phyloP scores from a whole-genome alignment of 2,329 filamentous ascomycete genomes.

The Camptophora hylomeconis region DNA sequence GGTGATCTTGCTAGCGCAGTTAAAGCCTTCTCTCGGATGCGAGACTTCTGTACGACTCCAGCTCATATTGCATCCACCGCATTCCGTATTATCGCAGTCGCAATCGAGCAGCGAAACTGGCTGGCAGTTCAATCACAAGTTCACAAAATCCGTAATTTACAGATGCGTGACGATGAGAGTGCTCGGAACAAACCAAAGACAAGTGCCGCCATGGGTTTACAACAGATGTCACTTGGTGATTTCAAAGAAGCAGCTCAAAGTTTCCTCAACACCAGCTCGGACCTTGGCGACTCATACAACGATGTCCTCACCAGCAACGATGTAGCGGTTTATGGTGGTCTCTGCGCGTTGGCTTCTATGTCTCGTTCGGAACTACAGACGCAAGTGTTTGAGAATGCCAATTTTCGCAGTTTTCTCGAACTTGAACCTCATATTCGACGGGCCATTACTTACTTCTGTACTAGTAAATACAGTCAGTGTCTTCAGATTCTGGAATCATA shows the following conservation, averaged over 20 bases:
- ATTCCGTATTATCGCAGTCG: slow-evolving; percentile 62
- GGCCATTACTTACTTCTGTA: slow-evolving; percentile 78
- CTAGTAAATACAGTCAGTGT: slow-evolving; percentile 77
- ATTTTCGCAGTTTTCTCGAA: slow-evolving; percentile 79
- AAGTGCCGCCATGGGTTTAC: slow-evolving; percentile 46
- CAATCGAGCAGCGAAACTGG: slow-evolving; percentile 69
- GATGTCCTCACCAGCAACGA: slow-evolving; percentile 73
- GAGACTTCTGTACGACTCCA: slow-evolving; percentile 72
- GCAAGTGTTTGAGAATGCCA: slow-evolving; percentile 63
- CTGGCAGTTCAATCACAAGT: slow-evolving; percentile 49
- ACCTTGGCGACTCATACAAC: slow-evolving; percentile 45
- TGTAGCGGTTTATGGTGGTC: slow-evolving; percentile 78
- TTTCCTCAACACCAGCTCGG: slow-evolving; percentile 53
- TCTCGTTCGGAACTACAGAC: slow-evolving; percentile 60
- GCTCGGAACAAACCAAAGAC: slow-evolving; percentile 52
- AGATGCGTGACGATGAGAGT: slow-evolving; percentile 44
- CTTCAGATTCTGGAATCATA: slow-evolving; percentile 71
- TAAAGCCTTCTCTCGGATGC: slow-evolving; percentile 74
- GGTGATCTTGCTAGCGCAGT: slow-evolving; percentile 61
- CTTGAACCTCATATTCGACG: slow-evolving; percentile 88
- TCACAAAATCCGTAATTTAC: slow-evolving; percentile 40
- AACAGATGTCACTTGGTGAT: slow-evolving; percentile 41
- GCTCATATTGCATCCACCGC: slow-evolving; percentile 75
- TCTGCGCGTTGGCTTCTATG: slow-evolving; percentile 85
- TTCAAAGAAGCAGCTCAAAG: slow-evolving; percentile 55